phyloP scores from a whole-genome alignment of 2,329 filamentous ascomycete species.

The Venturia effusa region DNA sequence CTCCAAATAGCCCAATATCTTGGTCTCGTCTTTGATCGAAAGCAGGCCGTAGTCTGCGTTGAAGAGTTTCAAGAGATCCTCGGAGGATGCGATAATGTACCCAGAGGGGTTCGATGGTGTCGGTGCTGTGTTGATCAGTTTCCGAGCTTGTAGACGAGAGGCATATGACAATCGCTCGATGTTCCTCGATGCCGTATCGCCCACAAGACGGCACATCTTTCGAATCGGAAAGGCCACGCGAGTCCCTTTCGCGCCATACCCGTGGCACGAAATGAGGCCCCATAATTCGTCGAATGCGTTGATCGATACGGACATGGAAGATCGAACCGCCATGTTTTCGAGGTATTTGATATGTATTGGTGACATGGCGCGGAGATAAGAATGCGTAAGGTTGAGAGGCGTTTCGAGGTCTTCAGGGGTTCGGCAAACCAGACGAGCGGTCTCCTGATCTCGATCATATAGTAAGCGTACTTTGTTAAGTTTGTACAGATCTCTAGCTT shows the following conservation, averaged over 20 bases:
- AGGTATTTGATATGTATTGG: constrained; percentile 85
- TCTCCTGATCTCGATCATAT: constrained; percentile 73
- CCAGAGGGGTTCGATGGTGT: constrained; percentile 74
- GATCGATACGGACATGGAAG: constrained; percentile 90
- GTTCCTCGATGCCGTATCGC: constrained; percentile 75
- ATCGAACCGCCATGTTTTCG: constrained; percentile 79
- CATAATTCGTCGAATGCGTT: constrained; percentile 77
- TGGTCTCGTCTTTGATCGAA: constrained; percentile 80
- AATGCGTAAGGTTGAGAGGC: constrained; percentile 73
- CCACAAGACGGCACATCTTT: constrained; percentile 83
- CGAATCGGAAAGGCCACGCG: constrained; percentile 84
- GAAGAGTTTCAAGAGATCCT: constrained; percentile 73
- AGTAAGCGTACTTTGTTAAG: constrained; percentile 80
- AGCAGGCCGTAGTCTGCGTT: constrained; percentile 79
- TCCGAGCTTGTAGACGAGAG: constrained; percentile 71
- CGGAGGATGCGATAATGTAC: constrained; percentile 82
- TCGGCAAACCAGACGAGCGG: constrained; percentile 71
- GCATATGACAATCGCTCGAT: constrained; percentile 83
- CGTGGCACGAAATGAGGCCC: constrained; percentile 80
- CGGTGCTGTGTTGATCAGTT: constrained; percentile 76
- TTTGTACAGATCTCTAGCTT: constrained; percentile 80
- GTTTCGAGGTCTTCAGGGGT: constrained; percentile 59
- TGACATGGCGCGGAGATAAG: constrained; percentile 80
- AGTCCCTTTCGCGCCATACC: constrained; percentile 69
- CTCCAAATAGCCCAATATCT: constrained; percentile 64